Conservation (phyloP, 208 protist genomes). For the Porcisia hertigi region DNA sequence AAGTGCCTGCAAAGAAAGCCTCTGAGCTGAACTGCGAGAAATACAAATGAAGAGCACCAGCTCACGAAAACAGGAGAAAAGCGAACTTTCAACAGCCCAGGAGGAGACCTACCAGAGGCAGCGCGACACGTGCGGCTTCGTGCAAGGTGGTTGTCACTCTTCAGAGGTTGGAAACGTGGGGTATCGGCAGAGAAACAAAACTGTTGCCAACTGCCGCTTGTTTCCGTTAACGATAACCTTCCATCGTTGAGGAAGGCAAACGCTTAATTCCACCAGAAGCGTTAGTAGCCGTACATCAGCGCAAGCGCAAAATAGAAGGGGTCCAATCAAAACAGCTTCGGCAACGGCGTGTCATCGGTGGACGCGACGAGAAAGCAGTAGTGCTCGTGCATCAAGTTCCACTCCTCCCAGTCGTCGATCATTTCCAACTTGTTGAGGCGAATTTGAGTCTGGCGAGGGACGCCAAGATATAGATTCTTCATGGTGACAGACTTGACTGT, state of each 20-base stretch:
- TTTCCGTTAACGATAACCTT: neutral
- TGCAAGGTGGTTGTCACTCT: neutral
- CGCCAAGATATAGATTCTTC: conserved; percentile 75
- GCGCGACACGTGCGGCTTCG: neutral
- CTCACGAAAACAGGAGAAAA: neutral
- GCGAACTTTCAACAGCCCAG: neutral
- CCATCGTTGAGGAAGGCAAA: neutral
- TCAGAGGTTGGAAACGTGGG: neutral
- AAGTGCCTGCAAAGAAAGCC: neutral
- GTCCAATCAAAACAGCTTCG: conserved; percentile 38
- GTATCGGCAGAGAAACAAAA: neutral
- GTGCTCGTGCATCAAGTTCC: conserved; percentile 92
- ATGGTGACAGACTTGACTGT: conserved; percentile 70
- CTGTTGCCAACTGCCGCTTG: neutral
- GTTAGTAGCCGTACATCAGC: neutral
- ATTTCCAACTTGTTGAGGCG: conserved; percentile 86
- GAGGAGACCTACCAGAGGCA: no score
- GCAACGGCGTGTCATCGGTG: conserved; percentile 41
- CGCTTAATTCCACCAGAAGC: neutral
- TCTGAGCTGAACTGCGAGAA: neutral
- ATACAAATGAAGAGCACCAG: neutral
- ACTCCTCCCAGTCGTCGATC: conserved; percentile 93
- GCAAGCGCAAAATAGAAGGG: neutral
- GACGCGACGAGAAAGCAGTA: conserved; percentile 89
- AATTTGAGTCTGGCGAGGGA: conserved; percentile 63